These are phyloP conservation scores for Cladorrhinum samala DNA, from an alignment of 495 filamentous ascomycete species.

Conservation along the genomic window DNA sequence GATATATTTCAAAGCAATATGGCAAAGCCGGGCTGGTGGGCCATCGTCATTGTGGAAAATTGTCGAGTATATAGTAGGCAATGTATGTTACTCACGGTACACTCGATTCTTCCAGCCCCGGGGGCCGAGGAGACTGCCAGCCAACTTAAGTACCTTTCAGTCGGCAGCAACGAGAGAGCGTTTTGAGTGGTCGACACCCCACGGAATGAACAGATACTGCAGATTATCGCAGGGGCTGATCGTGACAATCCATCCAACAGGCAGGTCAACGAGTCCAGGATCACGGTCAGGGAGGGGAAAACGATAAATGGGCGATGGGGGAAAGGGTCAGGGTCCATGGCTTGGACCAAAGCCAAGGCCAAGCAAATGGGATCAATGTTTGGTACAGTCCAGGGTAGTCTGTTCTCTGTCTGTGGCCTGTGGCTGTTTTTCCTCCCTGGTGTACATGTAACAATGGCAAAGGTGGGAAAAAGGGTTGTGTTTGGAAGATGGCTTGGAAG, in stretches of 20 bases:
- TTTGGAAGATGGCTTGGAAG: slow-evolving; percentile 24
- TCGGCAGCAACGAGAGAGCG: slow-evolving; percentile 9
- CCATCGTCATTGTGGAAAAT: slow-evolving; percentile 25
- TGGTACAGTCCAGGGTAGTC: not conserved
- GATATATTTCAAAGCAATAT: slow-evolving; percentile 29
- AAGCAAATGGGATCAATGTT: not conserved
- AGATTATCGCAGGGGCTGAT: slow-evolving; percentile 27
- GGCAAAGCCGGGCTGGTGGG: slow-evolving; percentile 31
- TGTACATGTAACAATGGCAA: slow-evolving; percentile 12
- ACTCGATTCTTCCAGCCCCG: slow-evolving; percentile 12
- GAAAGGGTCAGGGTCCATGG: not conserved
- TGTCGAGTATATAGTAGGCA: slow-evolving; percentile 15
- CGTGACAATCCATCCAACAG: slow-evolving; percentile 23
- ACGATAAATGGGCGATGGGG: not conserved
- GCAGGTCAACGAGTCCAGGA: slow-evolving; percentile 24
- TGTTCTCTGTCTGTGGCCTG: not conserved
- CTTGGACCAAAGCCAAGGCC: not conserved
- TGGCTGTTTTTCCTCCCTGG: slow-evolving; percentile 7
- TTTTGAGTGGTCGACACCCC: slow-evolving; percentile 5
- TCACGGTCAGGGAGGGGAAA: slow-evolving; percentile 13
- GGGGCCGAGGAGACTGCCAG: slow-evolving; percentile 17
- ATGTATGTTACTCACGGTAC: slow-evolving; percentile 16
- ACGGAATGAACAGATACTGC: slow-evolving; percentile 15
- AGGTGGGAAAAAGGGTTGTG: slow-evolving; percentile 14
- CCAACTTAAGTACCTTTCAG: slow-evolving; percentile 21